Evolutionary conservation across 2,329 filamentous ascomycete species (phyloP), one percentile per base, ranked within the genome.

Genomic region (Leptographium wingfieldii): DNA sequence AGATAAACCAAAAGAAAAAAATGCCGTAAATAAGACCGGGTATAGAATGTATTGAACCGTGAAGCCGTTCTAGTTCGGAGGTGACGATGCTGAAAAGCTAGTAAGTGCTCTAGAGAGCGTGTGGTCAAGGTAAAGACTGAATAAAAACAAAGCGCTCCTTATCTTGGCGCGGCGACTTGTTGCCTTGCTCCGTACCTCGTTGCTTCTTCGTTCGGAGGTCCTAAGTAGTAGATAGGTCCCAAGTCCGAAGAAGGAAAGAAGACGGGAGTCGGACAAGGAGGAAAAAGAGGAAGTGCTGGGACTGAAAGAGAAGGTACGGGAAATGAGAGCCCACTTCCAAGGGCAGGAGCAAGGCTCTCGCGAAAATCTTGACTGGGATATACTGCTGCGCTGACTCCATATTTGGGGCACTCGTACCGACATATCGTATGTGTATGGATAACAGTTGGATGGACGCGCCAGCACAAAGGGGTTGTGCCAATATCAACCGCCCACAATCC

Each of bases 151-250:
- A 4, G 31, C 27, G 9, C 49, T 51, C 9, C 9, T 52, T 52
- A 11, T 52, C 49, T 31, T 5, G 49, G 29, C 14, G 49, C n/a
- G 49, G 49, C 9, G 27, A 52, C 14, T 52, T 31, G 16, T 10
- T 31, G 48, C 19, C 25, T 19, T 31, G 14, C 27, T 14, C 27
- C 49, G 25, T 29, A 31, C 25, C 25, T 52, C 49, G 27, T 33
- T 52, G 49, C 49, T 52, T 52, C 49, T 52, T 52, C 16, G 49
- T 4, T 29, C 49, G 49, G 49, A 52, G 49, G 49, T 52, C 49
- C 49, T 52, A 16, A 16, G 12, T 19, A 29, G 4, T 6, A 31
- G 59, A 61, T 69, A 31, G 40, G 43, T 46, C 22, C 43, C 43
- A 46, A n/a, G 27, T 52, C 27, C 49, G 25, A 38, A 55, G 31